Conservation (phyloP, 306 rosid genomes). For the Lupinus albus region DNA sequence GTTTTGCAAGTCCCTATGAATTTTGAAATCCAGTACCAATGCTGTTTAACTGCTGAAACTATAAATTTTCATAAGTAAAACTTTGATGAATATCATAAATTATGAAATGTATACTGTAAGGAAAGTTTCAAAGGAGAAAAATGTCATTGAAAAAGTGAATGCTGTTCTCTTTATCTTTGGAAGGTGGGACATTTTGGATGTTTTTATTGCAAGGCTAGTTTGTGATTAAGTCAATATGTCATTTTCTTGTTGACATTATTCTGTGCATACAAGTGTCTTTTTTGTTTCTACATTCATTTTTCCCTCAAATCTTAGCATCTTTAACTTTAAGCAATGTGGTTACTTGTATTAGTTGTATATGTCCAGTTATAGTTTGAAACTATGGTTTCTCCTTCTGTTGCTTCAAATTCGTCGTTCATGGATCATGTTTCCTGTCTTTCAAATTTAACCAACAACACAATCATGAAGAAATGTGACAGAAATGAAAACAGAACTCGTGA, state of each 20-base stretch:
- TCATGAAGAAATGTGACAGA: slow-evolving; percentile 12
- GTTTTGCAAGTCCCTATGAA: not conserved
- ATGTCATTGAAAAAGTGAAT: too few species aligned
- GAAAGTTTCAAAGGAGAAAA: too few species aligned
- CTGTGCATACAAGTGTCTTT: not conserved
- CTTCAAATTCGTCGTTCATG: not conserved
- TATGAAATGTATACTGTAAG: not conserved
- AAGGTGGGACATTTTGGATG: too few species aligned
- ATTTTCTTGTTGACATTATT: too few species aligned
- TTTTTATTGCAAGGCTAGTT: too few species aligned
- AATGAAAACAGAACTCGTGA: not conserved
- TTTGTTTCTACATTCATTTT: not conserved
- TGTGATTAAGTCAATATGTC: too few species aligned
- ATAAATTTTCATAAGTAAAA: not conserved
- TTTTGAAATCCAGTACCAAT: slow-evolving; percentile 1
- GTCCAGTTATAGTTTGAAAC: not conserved
- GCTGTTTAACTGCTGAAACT: slow-evolving; percentile 1
- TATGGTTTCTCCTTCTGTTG: not conserved
- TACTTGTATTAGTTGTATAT: not conserved
- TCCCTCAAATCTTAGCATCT: slow-evolving; percentile 6
- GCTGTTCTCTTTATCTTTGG: too few species aligned
- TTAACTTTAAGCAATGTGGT: not conserved
- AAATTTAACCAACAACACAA: not conserved
- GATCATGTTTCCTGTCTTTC: slow-evolving; percentile 11
- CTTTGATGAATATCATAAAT: slow-evolving; percentile 11